These are phyloP conservation scores for Mucor racemosus DNA, from an alignment of 371 early-diverging fungal genomes.

Conservation along the genomic window DNA sequence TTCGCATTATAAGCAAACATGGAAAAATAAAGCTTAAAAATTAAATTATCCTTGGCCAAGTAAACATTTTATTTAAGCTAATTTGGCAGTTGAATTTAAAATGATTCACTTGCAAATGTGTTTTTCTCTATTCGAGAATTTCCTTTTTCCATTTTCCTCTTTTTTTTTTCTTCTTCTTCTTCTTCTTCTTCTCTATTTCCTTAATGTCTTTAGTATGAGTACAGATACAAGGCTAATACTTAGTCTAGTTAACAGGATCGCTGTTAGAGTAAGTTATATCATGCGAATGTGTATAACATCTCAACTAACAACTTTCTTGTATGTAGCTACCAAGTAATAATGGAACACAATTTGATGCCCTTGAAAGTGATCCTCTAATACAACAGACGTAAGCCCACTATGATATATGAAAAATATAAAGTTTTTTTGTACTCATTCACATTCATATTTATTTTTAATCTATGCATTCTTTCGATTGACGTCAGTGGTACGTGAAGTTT, in stretches of 20 bases:
- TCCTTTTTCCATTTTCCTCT: slow-evolving; percentile 1
- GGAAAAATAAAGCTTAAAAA: background rate
- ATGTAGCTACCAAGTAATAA: slow-evolving; percentile 53
- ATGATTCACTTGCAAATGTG: background rate
- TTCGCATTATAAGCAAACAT: slow-evolving; percentile 6
- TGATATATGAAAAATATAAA: background rate
- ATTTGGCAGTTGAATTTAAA: slow-evolving; percentile 21
- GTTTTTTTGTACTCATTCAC: background rate
- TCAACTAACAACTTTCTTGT: background rate
- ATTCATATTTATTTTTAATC: background rate
- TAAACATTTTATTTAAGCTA: background rate
- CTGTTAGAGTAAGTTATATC: slow-evolving; percentile 31
- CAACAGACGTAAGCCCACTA: slow-evolving; percentile 48
- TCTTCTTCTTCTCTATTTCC: background rate
- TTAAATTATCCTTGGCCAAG: no score
- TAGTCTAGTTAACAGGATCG: slow-evolving; percentile 40
- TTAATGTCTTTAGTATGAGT: slow-evolving; percentile 19
- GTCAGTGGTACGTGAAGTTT: slow-evolving; percentile 40
- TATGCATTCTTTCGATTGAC: slow-evolving; percentile 14
- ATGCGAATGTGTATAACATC: background rate
- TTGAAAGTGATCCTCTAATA: slow-evolving; percentile 63
- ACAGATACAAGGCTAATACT: slow-evolving; percentile 42
- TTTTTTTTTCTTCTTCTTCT: slow-evolving; percentile 4
- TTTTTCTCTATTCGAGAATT: background rate
- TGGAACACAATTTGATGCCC: slow-evolving; percentile 52